These are phyloP conservation scores for Byssoonygena ceratinophila DNA, from an alignment of 2,329 filamentous ascomycete genomes.

Conservation along the genomic window DNA sequence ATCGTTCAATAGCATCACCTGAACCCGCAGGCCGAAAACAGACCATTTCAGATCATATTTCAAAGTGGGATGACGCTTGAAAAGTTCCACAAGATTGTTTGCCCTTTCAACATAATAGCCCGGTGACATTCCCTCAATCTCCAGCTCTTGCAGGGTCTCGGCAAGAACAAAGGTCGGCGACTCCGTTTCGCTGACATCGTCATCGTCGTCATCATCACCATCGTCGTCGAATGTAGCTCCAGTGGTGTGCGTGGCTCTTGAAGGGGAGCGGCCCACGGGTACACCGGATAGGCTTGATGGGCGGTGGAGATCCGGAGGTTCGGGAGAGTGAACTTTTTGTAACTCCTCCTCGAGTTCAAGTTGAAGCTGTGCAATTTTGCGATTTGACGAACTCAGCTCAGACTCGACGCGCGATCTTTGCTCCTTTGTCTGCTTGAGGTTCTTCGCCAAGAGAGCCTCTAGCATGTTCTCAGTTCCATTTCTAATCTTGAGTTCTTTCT, in stretches of 20 bases:
- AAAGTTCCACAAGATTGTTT: constrained; percentile 90
- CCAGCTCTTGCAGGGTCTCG: constrained; percentile 81
- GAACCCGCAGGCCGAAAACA: constrained; percentile 84
- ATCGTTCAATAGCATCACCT: constrained; percentile 90
- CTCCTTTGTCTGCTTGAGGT: constrained; percentile 87
- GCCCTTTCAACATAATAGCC: constrained; percentile 93
- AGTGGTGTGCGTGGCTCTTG: constrained; percentile 30
- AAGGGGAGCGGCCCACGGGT: constrained; percentile 45
- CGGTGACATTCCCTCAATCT: constrained; percentile 73
- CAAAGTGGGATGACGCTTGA: constrained; percentile 80
- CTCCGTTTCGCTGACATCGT: constrained; percentile 59
- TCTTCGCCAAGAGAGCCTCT: constrained; percentile 87
- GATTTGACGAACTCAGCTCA: constrained; percentile 81
- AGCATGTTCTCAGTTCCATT: constrained; percentile 95
- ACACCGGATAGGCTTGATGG: constrained; percentile 49
- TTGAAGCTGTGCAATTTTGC: constrained; percentile 52
- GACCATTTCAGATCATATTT: constrained; percentile 97
- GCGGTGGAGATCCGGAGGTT: constrained; percentile 32
- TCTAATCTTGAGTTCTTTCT: constrained; percentile 95
- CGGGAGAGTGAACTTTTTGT: constrained; percentile 46
- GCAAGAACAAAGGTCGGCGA: constrained; percentile 85
- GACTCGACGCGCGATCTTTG: constrained; percentile 69
- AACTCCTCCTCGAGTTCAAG: constrained; percentile 51
- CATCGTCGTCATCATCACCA: constrained; percentile 38
- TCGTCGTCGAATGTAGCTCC: constrained; percentile 32